Conservation (phyloP, 495 filamentous ascomycete species). For the Parmelia sp. region DNA sequence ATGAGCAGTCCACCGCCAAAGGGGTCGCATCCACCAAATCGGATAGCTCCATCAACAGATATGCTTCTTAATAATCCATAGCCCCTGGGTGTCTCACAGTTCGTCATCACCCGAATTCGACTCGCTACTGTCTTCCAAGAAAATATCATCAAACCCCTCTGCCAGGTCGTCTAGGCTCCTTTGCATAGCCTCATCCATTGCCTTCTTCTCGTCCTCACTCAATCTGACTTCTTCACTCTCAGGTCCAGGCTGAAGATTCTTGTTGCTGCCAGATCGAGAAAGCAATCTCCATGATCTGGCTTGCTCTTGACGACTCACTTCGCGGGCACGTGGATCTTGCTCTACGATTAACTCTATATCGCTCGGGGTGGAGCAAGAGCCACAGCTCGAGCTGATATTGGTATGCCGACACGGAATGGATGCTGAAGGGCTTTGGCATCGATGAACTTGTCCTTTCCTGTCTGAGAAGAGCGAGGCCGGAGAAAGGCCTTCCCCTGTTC, state of each 20-base stretch:
- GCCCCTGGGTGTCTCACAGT: background rate
- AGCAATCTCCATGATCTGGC: constrained; percentile 10
- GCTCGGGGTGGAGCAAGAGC: constrained; percentile 1
- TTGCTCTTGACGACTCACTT: constrained; percentile 12
- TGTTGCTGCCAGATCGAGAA: constrained; percentile 5
- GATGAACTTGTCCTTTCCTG: background rate
- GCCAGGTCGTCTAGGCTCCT: constrained; percentile 20
- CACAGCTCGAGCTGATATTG: background rate
- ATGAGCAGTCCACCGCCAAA: background rate
- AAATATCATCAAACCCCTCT: constrained; percentile 5
- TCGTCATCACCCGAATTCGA: constrained; percentile 2
- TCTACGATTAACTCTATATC: constrained; percentile 9
- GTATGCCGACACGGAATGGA: background rate
- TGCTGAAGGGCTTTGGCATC: background rate
- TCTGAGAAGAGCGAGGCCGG: background rate
- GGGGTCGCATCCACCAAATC: background rate
- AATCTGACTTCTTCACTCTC: constrained; percentile 4
- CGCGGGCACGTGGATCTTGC: constrained; percentile 1
- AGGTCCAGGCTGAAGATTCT: background rate
- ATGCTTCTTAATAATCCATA: background rate
- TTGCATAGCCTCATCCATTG: constrained; percentile 18
- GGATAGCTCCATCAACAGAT: background rate
- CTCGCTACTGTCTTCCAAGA: constrained; percentile 7
- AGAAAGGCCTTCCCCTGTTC: background rate
- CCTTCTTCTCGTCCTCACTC: constrained; percentile 17